phyloP scores from a whole-genome alignment of 2,329 filamentous ascomycete genomes.

The Trematosphaeria pertusa region DNA sequence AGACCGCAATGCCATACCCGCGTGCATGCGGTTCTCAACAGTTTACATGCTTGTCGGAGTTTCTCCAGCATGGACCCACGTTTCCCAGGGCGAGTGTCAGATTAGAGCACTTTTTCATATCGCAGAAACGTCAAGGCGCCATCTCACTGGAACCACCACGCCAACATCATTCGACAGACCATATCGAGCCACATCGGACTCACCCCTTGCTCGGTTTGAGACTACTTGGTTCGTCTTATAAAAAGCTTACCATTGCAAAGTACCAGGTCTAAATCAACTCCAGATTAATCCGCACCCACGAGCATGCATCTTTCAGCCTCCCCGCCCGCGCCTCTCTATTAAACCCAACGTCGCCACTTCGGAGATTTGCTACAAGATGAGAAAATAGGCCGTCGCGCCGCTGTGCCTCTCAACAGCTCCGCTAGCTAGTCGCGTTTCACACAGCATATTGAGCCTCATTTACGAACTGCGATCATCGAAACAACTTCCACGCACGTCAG shows the following conservation, averaged over 20 bases:
- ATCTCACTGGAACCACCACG: not conserved
- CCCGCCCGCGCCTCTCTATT: not conserved
- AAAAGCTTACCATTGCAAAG: not conserved
- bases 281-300: not conserved
- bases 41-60: no score
- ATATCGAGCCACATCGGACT: not conserved
- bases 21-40: not conserved
- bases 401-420: not conserved
- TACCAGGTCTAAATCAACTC: not conserved
- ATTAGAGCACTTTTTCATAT: not conserved
- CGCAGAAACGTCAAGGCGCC: not conserved
- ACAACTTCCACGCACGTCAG: not conserved
- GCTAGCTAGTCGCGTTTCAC: not conserved
- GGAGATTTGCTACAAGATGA: not conserved
- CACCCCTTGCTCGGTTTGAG: not conserved
- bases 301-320: not conserved
- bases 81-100: not conserved
- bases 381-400: not conserved
- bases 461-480: not conserved
- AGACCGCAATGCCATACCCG: not conserved
- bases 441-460: constrained; percentile 8
- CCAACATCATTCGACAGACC: not conserved
- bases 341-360: not conserved
- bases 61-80: not conserved
- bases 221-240: not conserved